These are phyloP conservation scores for Suillus alpinus DNA, from an alignment of 768 basidiomycete genomes.

Conservation along the genomic window DNA sequence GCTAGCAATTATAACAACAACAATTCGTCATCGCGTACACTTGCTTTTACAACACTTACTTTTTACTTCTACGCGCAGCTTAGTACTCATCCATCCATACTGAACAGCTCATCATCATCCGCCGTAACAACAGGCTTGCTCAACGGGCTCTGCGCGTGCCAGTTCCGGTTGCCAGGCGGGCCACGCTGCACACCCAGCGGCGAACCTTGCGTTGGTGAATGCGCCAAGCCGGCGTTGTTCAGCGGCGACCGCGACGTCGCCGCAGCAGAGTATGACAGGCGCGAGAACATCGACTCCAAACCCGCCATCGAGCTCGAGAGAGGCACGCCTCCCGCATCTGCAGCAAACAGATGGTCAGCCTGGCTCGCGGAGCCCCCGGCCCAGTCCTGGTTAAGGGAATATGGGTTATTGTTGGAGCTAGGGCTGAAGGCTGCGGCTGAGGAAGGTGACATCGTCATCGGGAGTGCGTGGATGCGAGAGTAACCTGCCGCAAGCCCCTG, in stretches of 20 bases:
- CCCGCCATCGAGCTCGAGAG: slow-evolving; percentile 23
- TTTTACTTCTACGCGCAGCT: neutral
- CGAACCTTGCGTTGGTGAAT: slow-evolving; percentile 15
- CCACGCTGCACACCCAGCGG: slow-evolving; percentile 26
- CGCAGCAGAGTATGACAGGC: slow-evolving; percentile 53
- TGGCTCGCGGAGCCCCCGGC: slow-evolving; percentile 22
- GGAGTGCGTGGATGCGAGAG: slow-evolving; percentile 80
- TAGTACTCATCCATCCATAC: slow-evolving; percentile 52
- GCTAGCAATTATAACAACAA: slow-evolving; percentile 3
- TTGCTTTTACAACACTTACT: slow-evolving; percentile 3
- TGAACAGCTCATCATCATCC: slow-evolving; percentile 66
- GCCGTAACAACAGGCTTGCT: slow-evolving; percentile 57
- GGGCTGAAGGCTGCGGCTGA: slow-evolving; percentile 29
- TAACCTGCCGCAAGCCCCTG: slow-evolving; percentile 91
- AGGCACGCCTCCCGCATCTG: slow-evolving; percentile 14
- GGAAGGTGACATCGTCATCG: slow-evolving; percentile 38
- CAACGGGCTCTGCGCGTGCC: slow-evolving; percentile 51
- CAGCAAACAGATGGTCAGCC: slow-evolving; percentile 16
- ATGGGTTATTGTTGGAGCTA: slow-evolving; percentile 28
- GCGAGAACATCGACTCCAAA: slow-evolving; percentile 55
- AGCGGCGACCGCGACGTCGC: slow-evolving; percentile 23
- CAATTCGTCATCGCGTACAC: neutral
- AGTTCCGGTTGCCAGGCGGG: slow-evolving; percentile 27
- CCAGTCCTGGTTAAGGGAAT: slow-evolving; percentile 31
- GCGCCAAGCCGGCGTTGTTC: neutral